Base-by-base conservation (phyloP, 2,329 filamentous ascomycete species). In the Fusarium papillatum region DNA sequence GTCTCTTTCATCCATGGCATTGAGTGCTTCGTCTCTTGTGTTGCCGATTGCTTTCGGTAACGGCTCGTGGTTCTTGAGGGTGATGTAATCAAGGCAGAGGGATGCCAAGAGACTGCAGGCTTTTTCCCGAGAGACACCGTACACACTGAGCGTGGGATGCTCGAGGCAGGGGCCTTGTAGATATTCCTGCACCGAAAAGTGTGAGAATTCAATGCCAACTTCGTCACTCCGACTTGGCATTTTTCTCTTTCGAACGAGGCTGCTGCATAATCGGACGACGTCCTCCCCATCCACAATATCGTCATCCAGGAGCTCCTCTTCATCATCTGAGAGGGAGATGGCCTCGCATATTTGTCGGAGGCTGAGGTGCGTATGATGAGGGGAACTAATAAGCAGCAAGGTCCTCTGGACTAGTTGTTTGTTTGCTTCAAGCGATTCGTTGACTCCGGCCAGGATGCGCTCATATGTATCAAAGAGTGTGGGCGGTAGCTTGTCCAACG, bases 171-270 rank as follows among this genome's bases (percentile, higher is more conserved):
- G n/a, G 2, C 1, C 8, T 24, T 64, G 19, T 19, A 74, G 65
- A 29, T 66, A 74, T 29, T 74, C 71, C 29, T 64, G 24, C 4
- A 74, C 71, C 1, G 69, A 66, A 46, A 74, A 74, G 24, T 74
- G 71, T 1, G 71, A 69, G 38, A 71, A 69, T 17, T 74, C 71
- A n/a, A 74, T 64, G 7, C 14, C 17, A 5, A 7, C 4, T 17
- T 39, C 61, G 36, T 62, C 24, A 4, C n/a, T 24, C 14, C 17
- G 2, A 5, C 2, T n/a, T 39, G n/a, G 2, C 19, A 26, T 29
- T 6, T 6, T 19, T 7, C 26, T 55, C 24, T 1, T 55, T 16
- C 70, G 68, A 26, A 71, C 5, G 1, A 73, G 69, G 11, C 69
- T 73, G 5, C 71, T 31, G 8, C 71, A 73, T 2, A 11, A 64